Evolutionary conservation across 2,329 filamentous ascomycete species (phyloP).

Genomic region (Cercospora canescens): DNA sequence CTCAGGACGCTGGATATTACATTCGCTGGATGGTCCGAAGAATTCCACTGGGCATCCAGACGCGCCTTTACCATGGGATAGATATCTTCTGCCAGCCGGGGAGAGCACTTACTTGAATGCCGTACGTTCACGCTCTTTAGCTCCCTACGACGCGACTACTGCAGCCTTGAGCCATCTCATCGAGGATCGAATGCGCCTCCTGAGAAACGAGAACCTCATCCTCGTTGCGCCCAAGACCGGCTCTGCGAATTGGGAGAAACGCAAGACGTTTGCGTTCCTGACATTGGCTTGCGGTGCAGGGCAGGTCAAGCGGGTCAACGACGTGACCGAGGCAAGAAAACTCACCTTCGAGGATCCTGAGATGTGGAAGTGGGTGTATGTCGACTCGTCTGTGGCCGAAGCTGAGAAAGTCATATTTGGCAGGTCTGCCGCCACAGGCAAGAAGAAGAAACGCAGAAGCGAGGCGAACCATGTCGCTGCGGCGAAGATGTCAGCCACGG

Average conservation of each 20-base stretch:
- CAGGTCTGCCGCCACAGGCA: slow-evolving; percentile 41
- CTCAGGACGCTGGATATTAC: slow-evolving; percentile 75
- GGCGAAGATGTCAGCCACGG: slow-evolving; percentile 38
- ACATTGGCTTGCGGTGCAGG: slow-evolving; percentile 74
- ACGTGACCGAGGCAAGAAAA: slow-evolving; percentile 64
- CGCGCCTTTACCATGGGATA: slow-evolving; percentile 71
- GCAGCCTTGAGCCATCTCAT: slow-evolving; percentile 62
- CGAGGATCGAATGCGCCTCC: slow-evolving; percentile 39
- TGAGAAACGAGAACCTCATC: slow-evolving; percentile 65
- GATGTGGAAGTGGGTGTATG: slow-evolving; percentile 75
- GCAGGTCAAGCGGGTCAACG: slow-evolving; percentile 64
- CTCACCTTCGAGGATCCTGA: slow-evolving; percentile 55
- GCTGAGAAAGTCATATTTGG: slow-evolving; percentile 54
- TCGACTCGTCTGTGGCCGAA: slow-evolving; percentile 64
- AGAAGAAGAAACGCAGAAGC: slow-evolving; percentile 36
- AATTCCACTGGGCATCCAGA: slow-evolving; percentile 30
- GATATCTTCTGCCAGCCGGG: slow-evolving; percentile 84
- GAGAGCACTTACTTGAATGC: slow-evolving; percentile 75
- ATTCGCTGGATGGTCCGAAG: slow-evolving; percentile 57
- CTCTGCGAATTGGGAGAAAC: slow-evolving; percentile 58
- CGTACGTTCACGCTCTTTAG: slow-evolving; percentile 70
- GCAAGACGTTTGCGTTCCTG: slow-evolving; percentile 76
- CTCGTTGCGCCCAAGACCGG: slow-evolving; percentile 64
- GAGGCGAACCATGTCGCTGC: slow-evolving; percentile 19
- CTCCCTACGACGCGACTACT: slow-evolving; percentile 57